Percentiles rank a stretch among this genome's conserved stretches.
Conservation (phyloP, 495 filamentous ascomycete genomes). For the Acidiella bohemica region DNA sequence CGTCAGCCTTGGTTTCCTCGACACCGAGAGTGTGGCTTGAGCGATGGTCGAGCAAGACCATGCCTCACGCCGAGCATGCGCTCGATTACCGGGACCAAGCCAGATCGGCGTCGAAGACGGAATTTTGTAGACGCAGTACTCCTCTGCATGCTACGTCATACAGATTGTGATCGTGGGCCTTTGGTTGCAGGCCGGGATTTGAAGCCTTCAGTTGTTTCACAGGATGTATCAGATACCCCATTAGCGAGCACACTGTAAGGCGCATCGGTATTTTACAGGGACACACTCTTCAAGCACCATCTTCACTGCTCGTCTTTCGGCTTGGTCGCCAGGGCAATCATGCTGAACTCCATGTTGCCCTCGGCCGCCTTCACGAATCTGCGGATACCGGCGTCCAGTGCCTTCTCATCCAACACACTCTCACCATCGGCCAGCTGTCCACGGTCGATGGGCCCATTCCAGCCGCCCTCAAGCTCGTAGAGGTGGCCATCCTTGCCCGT, state of each 20-base stretch:
- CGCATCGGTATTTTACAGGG: no score
- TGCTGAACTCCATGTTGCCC: constrained; percentile 52
- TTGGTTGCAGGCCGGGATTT: not conserved
- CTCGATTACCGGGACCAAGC: no score
- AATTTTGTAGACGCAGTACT: no score
- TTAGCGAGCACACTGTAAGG: constrained; percentile 1
- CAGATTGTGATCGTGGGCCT: no score
- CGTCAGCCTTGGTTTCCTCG: constrained; percentile 12
- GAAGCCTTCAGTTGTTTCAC: not conserved
- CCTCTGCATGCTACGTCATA: no score
- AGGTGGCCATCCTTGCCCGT: constrained; percentile 54
- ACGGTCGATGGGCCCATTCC: constrained; percentile 55
- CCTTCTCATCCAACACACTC: constrained; percentile 56
- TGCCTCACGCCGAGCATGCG: not conserved
- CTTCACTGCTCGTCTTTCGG: not conserved
- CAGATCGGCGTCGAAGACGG: no score
- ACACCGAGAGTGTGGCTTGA: constrained; percentile 3
- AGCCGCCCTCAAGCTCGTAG: constrained; percentile 75
- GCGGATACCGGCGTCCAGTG: constrained; percentile 42
- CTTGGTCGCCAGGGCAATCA: constrained; percentile 52
- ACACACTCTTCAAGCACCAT: not conserved
- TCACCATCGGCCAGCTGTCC: constrained; percentile 42
- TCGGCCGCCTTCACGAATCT: constrained; percentile 53
- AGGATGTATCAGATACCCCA: constrained; percentile 6
- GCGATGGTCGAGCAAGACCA: not conserved